Percentiles rank a stretch among this genome's conserved stretches.
Evolutionary conservation across 2,329 filamentous ascomycete genomes (phyloP).

Genomic region (Trichophyton mentagrophytes): DNA sequence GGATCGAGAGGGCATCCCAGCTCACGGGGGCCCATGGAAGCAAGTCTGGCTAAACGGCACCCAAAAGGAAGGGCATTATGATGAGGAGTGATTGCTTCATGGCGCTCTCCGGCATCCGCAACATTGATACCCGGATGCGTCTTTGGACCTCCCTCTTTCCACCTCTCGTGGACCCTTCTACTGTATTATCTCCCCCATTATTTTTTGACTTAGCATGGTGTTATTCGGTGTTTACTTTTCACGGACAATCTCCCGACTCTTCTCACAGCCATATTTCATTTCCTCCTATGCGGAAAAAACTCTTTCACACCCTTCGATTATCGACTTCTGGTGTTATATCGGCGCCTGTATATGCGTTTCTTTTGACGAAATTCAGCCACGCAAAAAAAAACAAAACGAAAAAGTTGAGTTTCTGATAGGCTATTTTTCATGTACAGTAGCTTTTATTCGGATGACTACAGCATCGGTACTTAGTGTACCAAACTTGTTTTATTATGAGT

Average conservation of each 20-base stretch:
- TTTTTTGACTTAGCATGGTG: constrained; percentile 10
- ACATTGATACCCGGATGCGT: not conserved
- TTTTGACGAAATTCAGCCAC: not conserved
- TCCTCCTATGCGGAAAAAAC: not conserved
- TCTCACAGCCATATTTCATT: not conserved
- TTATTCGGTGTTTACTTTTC: constrained; percentile 6
- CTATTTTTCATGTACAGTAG: constrained; percentile 1
- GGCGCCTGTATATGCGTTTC: not conserved
- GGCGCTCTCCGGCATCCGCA: not conserved
- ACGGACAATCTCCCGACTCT: constrained; percentile 13
- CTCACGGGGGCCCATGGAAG: constrained; percentile 31
- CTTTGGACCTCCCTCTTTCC: not conserved
- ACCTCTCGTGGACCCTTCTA: not conserved
- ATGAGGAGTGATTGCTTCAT: constrained; percentile 6
- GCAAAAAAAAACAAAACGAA: not conserved
- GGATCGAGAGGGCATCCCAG: constrained; percentile 39
- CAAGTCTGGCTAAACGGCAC: constrained; percentile 28
- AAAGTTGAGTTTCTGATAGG: not conserved
- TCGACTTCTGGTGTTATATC: not conserved
- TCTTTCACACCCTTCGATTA: constrained; percentile 2
- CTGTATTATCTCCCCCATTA: constrained; percentile 1
- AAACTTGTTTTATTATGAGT: not conserved
- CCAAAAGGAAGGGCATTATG: constrained; percentile 4
- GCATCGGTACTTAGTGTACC: not conserved
- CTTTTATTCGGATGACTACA: not conserved